phyloP scores from a whole-genome alignment of 75 land plant species.

The Pseudotsuga menziesii region DNA sequence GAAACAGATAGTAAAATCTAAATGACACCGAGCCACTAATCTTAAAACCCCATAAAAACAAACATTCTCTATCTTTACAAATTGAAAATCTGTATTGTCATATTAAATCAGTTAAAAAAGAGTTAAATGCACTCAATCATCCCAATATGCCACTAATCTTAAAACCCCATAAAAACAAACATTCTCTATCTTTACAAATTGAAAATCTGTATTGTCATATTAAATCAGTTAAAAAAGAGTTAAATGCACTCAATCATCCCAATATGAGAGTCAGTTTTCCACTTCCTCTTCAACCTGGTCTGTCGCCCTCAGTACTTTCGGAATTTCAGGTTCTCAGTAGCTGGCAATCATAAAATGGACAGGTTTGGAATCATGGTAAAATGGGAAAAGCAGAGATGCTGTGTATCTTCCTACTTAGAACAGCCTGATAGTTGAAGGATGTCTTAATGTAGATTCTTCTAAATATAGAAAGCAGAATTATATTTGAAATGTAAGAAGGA shows the following conservation, averaged over 20 bases:
- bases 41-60: too few species aligned
- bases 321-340: too few species aligned
- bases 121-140: background rate
- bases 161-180: too few species aligned
- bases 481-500: too few species aligned
- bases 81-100: too few species aligned
- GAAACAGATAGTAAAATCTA: too few species aligned
- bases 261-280: background rate
- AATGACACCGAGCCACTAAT: too few species aligned
- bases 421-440: background rate
- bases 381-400: background rate
- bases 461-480: background rate
- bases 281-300: background rate
- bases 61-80: too few species aligned
- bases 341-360: background rate
- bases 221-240: background rate
- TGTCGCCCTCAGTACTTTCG: too few species aligned
- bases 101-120: background rate
- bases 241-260: background rate
- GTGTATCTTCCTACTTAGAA: background rate
- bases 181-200: too few species aligned
- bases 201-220: too few species aligned
- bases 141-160: too few species aligned
- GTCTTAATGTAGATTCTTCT: background rate
- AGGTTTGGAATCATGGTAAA: background rate